These are phyloP conservation scores for Chaetothyriales sp. DNA, from an alignment of 2,329 filamentous ascomycete genomes.

Conservation along the genomic window DNA sequence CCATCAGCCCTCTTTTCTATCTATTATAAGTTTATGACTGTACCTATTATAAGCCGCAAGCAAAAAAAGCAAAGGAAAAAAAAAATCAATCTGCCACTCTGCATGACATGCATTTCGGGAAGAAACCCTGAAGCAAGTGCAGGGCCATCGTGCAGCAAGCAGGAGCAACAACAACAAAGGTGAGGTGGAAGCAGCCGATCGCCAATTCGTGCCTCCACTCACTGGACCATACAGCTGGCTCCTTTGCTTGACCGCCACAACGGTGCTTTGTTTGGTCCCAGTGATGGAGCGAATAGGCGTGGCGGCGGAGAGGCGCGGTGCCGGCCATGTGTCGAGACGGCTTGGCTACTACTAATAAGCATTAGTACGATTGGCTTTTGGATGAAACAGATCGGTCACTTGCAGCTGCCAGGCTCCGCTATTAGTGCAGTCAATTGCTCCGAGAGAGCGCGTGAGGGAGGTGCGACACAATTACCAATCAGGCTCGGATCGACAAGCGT, in stretches of 20 bases:
- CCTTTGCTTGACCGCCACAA: background rate
- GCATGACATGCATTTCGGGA: background rate
- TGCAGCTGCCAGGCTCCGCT: too few relatives aligned
- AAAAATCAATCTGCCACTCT: background rate
- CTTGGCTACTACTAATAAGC: background rate
- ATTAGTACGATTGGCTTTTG: background rate
- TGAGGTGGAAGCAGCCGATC: background rate
- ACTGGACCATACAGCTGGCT: background rate
- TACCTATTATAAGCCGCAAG: background rate
- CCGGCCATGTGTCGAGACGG: background rate
- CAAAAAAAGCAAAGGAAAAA: background rate
- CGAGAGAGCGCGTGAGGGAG: too few relatives aligned
- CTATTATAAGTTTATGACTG: background rate
- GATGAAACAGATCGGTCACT: background rate
- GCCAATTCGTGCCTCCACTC: background rate
- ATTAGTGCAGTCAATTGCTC: too few relatives aligned
- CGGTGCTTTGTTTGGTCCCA: background rate
- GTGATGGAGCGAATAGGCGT: background rate
- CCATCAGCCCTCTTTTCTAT: background rate
- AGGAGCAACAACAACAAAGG: background rate
- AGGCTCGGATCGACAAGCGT: too few relatives aligned
- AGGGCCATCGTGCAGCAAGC: background rate
- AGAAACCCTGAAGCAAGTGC: background rate
- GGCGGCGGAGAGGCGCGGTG: background rate
- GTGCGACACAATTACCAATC: too few relatives aligned